Evolutionary conservation across 1,139 yeast species (phyloP), one percentile per base, ranked within the genome.

Genomic region (Scheffersomyces lignicola): DNA sequence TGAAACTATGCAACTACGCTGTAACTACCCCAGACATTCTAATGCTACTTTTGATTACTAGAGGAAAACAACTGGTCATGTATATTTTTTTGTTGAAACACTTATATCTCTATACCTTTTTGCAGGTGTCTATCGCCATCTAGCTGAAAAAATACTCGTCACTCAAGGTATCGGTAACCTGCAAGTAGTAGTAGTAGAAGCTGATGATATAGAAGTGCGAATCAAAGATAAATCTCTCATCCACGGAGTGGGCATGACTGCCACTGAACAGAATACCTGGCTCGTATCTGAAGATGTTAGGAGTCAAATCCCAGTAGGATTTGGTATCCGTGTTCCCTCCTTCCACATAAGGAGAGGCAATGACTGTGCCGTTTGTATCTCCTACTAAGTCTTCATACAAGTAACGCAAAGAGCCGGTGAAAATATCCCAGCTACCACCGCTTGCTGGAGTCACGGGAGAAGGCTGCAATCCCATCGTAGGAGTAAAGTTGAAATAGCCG

Each of bases 391-490:
- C 73, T 45, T 76, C 82, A 48, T 67, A 80, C 30, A 80, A 62
- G 45, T 76, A 73, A 28, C 79, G 65, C 36, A 80, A 69, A 2
- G 83, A 63, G 3, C 86, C 84, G 1, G 77, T 74, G 36, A 77
- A 68, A 1, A 65, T 42, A 29, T 70, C 62, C 83, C 84, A 81
- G n/a, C 65, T 58, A 16, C 58, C 62, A 22, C 69, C 73, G 34
- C 61, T 64, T 12, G 55, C 54, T 7, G 78, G 77, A 1, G 85
- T 69, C 3, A 75, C 56, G 3, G 88, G 88, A 0, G 87, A 78
- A 5, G 85, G 83, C 43, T 76, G 78, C 12, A 77, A 54, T 4
- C 64, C 51, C 18, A 54, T 59, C 4, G 42, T 37, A 26, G 64
- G 43, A 1, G 62, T 51, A 33, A 78, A 58, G 30, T 65, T 65